Percentiles rank a stretch among this genome's conserved stretches.
These are phyloP conservation scores for Trametes hirsuta DNA, from an alignment of 1,284 basidiomycete species.

Conservation along the genomic window DNA sequence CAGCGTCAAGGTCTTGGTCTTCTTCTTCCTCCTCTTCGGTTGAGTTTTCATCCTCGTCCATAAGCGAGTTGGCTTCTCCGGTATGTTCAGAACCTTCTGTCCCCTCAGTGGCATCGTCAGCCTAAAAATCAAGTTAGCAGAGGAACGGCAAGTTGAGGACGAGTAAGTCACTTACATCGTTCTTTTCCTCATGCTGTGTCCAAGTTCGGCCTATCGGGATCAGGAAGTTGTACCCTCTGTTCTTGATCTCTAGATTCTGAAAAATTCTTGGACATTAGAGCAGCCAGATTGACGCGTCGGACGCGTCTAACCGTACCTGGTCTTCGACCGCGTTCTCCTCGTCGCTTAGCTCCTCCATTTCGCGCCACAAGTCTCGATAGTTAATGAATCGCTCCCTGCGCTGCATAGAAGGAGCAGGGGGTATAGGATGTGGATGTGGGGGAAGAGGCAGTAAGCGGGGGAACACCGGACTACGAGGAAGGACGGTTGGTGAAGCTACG, in stretches of 20 bases:
- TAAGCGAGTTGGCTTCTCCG: constrained; percentile 41
- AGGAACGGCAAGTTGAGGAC: neutral
- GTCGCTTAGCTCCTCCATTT: constrained; percentile 85
- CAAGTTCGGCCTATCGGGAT: constrained; percentile 73
- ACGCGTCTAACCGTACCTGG: constrained; percentile 46
- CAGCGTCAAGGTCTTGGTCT: constrained; percentile 69
- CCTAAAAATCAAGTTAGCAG: constrained; percentile 33
- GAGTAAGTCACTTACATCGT: constrained; percentile 57
- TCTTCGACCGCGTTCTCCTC: constrained; percentile 82
- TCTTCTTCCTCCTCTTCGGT: constrained; percentile 38
- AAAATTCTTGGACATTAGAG: neutral
- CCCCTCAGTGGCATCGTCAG: constrained; percentile 52
- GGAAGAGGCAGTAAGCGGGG: constrained; percentile 66
- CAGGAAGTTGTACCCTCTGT: constrained; percentile 67
- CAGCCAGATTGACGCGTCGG: neutral
- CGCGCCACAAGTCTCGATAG: constrained; percentile 70
- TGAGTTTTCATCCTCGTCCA: constrained; percentile 39
- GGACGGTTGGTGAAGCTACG: constrained; percentile 67
- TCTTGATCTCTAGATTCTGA: constrained; percentile 62
- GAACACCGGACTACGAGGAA: constrained; percentile 62
- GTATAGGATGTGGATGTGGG: constrained; percentile 69
- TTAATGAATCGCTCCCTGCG: constrained; percentile 59
- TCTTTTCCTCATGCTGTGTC: constrained; percentile 81
- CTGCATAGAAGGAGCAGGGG: constrained; percentile 52
- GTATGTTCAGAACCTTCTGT: constrained; percentile 44